A percentile compares a stretch with the other conserved stretches of the same genome.
Conservation (phyloP, 352 stramenopile genomes). For the Pythium phragmiticola region DNA sequence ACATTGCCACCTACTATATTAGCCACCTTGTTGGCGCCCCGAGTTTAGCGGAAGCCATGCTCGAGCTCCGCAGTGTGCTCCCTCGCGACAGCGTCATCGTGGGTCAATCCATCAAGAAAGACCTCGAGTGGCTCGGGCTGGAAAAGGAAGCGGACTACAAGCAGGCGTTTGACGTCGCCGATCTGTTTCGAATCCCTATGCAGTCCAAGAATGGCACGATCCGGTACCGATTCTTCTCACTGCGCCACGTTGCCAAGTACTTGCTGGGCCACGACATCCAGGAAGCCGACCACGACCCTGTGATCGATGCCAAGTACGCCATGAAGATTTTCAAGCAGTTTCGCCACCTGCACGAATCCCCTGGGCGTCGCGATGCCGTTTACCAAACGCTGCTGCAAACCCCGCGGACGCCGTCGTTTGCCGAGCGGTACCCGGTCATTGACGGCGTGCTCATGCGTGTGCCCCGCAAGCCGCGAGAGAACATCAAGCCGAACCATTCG, state of each 20-base stretch:
- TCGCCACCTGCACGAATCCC: slow-evolving; percentile 75
- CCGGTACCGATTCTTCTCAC: slow-evolving; percentile 82
- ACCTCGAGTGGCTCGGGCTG: slow-evolving; percentile 89
- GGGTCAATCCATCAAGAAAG: slow-evolving; percentile 92
- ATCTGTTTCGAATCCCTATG: slow-evolving; percentile 83
- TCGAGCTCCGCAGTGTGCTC: slow-evolving; percentile 72
- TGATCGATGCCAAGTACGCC: slow-evolving; percentile 85
- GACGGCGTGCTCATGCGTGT: slow-evolving; percentile 81
- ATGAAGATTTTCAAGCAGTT: slow-evolving; percentile 91
- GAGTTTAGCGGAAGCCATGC: slow-evolving; percentile 69
- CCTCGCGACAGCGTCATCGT: slow-evolving; percentile 87
- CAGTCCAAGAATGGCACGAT: slow-evolving; percentile 70
- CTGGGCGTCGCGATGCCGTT: slow-evolving; percentile 70
- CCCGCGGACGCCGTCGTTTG: slow-evolving; percentile 81
- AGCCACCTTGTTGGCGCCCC: slow-evolving; percentile 69
- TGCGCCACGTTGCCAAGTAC: slow-evolving; percentile 83
- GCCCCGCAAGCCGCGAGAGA: slow-evolving; percentile 47
- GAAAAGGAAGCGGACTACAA: slow-evolving; percentile 85
- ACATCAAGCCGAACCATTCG: neutral
- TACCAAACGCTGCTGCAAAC: slow-evolving; percentile 82
- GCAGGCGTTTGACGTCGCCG: slow-evolving; percentile 79
- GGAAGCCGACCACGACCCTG: slow-evolving; percentile 80
- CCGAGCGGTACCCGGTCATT: slow-evolving; percentile 76
- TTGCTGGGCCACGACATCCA: slow-evolving; percentile 80
- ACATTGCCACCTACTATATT: neutral